Evolutionary conservation across 352 stramenopile species (phyloP), one percentile per base, ranked within the genome.

Genomic region (Phytophthora idaei): DNA sequence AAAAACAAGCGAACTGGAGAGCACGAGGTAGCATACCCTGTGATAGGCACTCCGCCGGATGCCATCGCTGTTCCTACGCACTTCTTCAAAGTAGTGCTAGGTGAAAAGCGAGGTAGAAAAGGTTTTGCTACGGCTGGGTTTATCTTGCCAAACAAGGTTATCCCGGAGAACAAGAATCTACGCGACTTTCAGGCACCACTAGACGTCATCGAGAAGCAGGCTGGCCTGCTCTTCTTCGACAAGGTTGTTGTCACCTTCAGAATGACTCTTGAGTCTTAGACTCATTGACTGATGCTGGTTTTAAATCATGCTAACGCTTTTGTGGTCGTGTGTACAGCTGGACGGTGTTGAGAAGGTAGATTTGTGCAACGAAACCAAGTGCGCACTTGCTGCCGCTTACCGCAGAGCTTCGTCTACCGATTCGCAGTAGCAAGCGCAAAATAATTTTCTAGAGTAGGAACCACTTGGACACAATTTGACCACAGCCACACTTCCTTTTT

Each of bases 21-120:
- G 62, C 93, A 85, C 57, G 57, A 81, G 37, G 82, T 94, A 12
- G 78, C 77, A 39, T 95, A 95, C 49, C 72, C 82, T 21, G 71
- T 97, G 15, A 64, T 98, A 12, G 94, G 94, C n/a, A 81, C 79
- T 28, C 90, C 92, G 21, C 91, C 92, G 4, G 87, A 95, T 53
- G 77, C 92, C 5, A 73, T 98, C 34, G 76, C 89, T 10, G 94
- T 99, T 44, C 96, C 96, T 11, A 98, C 96, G 51, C 96, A 99
- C 69, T 98, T 99, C 68, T 99, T 98, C 79, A 99, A 99, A 71
- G 84, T 98, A 32, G 71, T 99, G 7, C 76, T 97, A 1, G 90
- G 85, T 4, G 72, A 72, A 55, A 82, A 78, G 44, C 64, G 54
- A 21, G 69, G 71, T 21, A 81, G 88, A 37, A 63, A 68, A 56